Conservation (phyloP, 495 filamentous ascomycete species). For the Tuber aestivum region DNA sequence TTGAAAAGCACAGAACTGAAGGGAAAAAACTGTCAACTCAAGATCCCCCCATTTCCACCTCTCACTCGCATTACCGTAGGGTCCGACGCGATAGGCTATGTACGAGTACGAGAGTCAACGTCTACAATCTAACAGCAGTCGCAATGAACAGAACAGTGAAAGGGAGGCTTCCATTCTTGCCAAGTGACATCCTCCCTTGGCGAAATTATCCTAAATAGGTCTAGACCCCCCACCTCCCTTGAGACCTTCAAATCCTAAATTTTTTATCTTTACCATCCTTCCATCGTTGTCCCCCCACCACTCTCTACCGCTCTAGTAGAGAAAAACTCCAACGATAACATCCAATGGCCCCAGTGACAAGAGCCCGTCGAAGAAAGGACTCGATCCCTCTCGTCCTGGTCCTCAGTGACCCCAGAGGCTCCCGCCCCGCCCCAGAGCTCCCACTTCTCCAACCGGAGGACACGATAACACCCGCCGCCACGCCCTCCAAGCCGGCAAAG, state of each 20-base stretch:
- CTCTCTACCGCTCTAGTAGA: not conserved
- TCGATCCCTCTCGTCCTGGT: not conserved
- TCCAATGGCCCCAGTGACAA: slow-evolving; percentile 31
- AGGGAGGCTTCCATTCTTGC: not conserved
- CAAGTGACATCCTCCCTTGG: slow-evolving; percentile 2
- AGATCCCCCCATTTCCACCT: not conserved
- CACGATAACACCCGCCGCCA: not conserved
- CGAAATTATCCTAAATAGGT: slow-evolving; percentile 4
- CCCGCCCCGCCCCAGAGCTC: not conserved
- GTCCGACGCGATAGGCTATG: not conserved
- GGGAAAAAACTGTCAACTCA: not conserved
- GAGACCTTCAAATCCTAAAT: not conserved
- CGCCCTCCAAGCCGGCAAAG: not conserved
- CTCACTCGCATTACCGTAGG: not conserved
- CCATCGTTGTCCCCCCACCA: slow-evolving; percentile 1
- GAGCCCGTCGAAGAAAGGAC: slow-evolving; percentile 14
- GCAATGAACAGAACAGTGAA: not conserved
- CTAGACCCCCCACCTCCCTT: not conserved
- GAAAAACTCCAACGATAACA: not conserved
- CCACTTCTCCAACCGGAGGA: not conserved
- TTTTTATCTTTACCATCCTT: not conserved
- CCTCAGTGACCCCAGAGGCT: not conserved
- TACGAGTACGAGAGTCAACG: not conserved
- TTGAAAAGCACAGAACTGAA: not conserved
- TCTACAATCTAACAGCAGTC: not conserved